Conservation (phyloP, 768 basidiomycete genomes). For the Pulveroboletus sp. region DNA sequence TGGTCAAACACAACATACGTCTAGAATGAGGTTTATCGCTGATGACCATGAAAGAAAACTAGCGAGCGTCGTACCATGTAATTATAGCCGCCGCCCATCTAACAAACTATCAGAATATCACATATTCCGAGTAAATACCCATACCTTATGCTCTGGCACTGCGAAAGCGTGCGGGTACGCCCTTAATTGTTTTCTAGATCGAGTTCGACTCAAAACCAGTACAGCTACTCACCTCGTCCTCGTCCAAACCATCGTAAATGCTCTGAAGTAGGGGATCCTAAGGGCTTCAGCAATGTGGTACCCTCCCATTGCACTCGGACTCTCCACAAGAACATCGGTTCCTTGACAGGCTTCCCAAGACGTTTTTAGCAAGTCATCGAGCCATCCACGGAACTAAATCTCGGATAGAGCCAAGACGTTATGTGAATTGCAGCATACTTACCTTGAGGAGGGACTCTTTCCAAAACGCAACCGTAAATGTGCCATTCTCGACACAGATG, state of each 20-base stretch:
- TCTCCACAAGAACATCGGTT: conserved; percentile 90
- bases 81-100: conserved; percentile 97
- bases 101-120: conserved; percentile 15
- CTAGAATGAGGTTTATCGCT: conserved; percentile 33
- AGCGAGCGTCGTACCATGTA: conserved; percentile 74
- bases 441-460: conserved; percentile 89
- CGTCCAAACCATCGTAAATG: conserved; percentile 98
- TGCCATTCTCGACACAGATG: conserved; percentile 97
- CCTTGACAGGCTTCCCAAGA: conserved; percentile 97
- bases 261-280: conserved; percentile 88
- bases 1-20: conserved; percentile 97
- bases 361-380: conserved; percentile 91
- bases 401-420: conserved; percentile 3
- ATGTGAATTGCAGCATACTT: conserved; percentile 5
- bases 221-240: conserved; percentile 60
- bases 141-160: conserved; percentile 89
- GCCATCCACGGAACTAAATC: conserved; percentile 89
- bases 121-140: conserved; percentile 7
- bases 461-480: conserved; percentile 91
- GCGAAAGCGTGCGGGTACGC: conserved; percentile 98
- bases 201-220: not conserved
- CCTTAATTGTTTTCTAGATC: conserved; percentile 33
- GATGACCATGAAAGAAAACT: not conserved
- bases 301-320: conserved; percentile 96
- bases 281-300: conserved; percentile 96